Percentiles rank a stretch among this genome's conserved stretches.
Evolutionary conservation across 208 protist species (phyloP).

Genomic region (Trypanosoma lewisi): DNA sequence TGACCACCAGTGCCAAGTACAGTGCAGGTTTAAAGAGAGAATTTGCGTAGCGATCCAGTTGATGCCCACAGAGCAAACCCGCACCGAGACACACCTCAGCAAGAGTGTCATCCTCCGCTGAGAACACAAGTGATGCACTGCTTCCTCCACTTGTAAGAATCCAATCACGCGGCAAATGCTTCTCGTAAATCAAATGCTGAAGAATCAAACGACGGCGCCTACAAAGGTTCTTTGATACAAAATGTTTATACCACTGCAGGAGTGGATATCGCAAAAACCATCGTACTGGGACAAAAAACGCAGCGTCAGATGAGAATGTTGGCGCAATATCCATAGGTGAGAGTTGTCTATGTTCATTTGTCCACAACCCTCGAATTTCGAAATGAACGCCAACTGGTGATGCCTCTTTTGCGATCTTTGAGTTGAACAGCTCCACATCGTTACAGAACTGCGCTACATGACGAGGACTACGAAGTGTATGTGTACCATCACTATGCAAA

Average conservation of each 20-base stretch:
- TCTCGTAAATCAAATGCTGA: neutral
- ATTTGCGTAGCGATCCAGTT: slow-evolving; percentile 16
- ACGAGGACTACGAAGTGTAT: neutral
- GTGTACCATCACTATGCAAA: neutral
- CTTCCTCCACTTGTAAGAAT: slow-evolving; percentile 18
- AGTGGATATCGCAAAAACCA: slow-evolving; percentile 12
- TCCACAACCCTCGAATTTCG: slow-evolving; percentile 12
- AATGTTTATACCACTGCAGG: slow-evolving; percentile 11
- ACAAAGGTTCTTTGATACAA: neutral
- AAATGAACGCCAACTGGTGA: slow-evolving; percentile 22
- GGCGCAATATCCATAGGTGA: slow-evolving; percentile 3
- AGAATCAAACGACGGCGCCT: neutral
- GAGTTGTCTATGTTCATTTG: neutral
- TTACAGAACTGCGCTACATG: neutral
- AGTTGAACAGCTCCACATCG: slow-evolving; percentile 10
- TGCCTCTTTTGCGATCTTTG: neutral
- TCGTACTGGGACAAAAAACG: neutral
- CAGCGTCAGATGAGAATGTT: neutral
- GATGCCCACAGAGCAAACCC: slow-evolving; percentile 17
- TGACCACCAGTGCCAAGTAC: slow-evolving; percentile 19
- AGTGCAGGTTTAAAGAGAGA: slow-evolving; percentile 18
- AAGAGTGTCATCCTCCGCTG: slow-evolving; percentile 13
- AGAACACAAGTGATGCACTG: slow-evolving; percentile 13
- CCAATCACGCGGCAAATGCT: neutral
- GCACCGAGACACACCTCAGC: slow-evolving; percentile 20